Conservation (phyloP, 805 yeast species). For the Wickerhamiella vanderwaltii region DNA sequence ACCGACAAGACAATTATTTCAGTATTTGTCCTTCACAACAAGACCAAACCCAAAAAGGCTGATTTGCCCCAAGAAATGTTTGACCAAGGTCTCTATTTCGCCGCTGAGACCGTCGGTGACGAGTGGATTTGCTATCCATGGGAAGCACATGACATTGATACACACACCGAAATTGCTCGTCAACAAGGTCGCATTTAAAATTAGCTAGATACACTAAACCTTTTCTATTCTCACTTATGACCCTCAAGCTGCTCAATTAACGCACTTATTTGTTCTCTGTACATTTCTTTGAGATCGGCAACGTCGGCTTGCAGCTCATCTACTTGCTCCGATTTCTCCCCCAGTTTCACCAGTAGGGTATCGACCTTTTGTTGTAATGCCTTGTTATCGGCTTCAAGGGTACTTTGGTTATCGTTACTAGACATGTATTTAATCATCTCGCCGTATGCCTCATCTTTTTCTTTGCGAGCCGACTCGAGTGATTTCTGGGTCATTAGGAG, state of each 20-base stretch:
- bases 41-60: conserved; percentile 70
- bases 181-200: conserved; percentile 51
- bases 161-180: conserved; percentile 53
- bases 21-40: conserved; percentile 74
- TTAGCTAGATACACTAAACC: no score
- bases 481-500: conserved; percentile 53
- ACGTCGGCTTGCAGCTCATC: conserved; percentile 84
- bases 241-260: conserved; percentile 52
- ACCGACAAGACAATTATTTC: conserved; percentile 49
- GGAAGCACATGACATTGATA: conserved; percentile 75
- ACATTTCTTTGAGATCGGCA: conserved; percentile 72
- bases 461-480: conserved; percentile 38
- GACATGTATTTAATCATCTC: conserved; percentile 52
- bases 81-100: conserved; percentile 51
- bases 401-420: conserved; percentile 38
- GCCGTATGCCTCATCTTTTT: conserved; percentile 54
- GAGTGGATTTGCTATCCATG: conserved; percentile 85
- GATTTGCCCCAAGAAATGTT: conserved; percentile 52
- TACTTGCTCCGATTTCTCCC: conserved; percentile 78
- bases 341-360: conserved; percentile 45
- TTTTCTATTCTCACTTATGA: conserved; percentile 10
- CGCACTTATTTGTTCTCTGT: conserved; percentile 75
- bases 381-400: conserved; percentile 27
- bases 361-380: conserved; percentile 40
- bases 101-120: conserved; percentile 65